phyloP scores from a whole-genome alignment of 371 early-diverging fungal genomes.

The Syncephalastrum monosporum region DNA sequence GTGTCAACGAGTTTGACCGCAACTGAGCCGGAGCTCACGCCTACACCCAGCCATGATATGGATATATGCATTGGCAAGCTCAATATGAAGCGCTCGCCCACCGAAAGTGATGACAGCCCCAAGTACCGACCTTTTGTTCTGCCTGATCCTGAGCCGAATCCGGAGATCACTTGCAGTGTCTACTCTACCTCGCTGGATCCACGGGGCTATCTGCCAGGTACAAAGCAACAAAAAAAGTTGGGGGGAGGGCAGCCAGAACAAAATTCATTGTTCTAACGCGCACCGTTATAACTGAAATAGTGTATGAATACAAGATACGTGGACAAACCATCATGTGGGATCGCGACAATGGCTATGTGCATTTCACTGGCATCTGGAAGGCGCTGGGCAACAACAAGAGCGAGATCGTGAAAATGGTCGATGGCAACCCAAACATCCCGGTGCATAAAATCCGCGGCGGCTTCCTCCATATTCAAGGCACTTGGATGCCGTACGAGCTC shows the following conservation, averaged over 20 bases:
- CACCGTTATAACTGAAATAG: not conserved
- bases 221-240: not conserved
- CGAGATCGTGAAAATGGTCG: constrained; percentile 68
- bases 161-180: constrained; percentile 18
- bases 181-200: constrained; percentile 69
- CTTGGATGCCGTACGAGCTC: constrained; percentile 68
- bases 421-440: constrained; percentile 61
- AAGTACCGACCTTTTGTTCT: no score
- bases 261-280: no score
- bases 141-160: no score
- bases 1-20: no score
- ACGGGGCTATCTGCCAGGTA: constrained; percentile 70
- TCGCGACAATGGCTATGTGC: constrained; percentile 65
- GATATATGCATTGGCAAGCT: no score
- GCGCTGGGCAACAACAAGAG: constrained; percentile 67
- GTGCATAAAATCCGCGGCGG: constrained; percentile 71
- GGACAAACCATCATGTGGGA: constrained; percentile 74
- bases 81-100: no score
- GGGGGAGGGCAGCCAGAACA: not conserved
- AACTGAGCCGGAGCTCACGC: no score
- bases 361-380: constrained; percentile 79
- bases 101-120: no score
- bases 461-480: constrained; percentile 70
- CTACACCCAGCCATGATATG: no score
- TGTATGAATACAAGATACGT: constrained; percentile 56